Base-by-base conservation (phyloP, 2,329 filamentous ascomycete genomes). In the Colletotrichum melonis region DNA sequence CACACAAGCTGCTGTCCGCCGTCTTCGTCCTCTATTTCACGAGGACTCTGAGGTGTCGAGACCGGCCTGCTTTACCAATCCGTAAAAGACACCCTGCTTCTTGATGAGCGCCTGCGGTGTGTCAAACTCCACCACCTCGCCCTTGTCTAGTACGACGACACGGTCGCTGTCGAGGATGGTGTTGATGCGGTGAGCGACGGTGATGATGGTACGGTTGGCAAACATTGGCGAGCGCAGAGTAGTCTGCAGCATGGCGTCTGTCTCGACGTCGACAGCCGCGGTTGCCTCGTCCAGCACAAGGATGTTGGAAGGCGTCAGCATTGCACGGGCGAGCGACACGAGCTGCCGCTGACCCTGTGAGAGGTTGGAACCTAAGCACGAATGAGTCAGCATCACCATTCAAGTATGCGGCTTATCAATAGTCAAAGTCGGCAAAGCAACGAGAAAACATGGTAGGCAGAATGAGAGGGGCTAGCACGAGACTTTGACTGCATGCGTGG, bases 241-340 rank as follows among this genome's bases (percentile, higher is more conserved):
- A 60, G 84, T 83, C 84, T 93, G 91, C 67, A 93, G 84, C 84
- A 92, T 85, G 67, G 90, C 90, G 79, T 93, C 91, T 28, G 91
- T 93, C 83, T 93, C 88, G 55, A 93, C 87, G 79, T 93, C 90
- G 12, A 92, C 90, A 28, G 88, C 90, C 77, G 95, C 95, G 35
- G 97, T 99, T 72, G 97, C 97, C 88, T 99, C 97, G 81, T 99
- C 97, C 32, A 99, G 89, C 2, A 99, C 95, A 74, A 99, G 89
- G 79, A 99, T 98, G 84, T 98, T 98, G 84, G 94, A 97, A 16
- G 97, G 97, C 6, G 96, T 97, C 60, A 99, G 89, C 82, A 99
- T 90, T 32, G 97, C 97, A 63, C 97, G 94, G 54, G 97, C 97
- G 58, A 99, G 89, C 22, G 95, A 98, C 65, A 99, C 90, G 73